Conservation (phyloP, 257 asterid genomes). For the Ajuga chamaepitys region DNA sequence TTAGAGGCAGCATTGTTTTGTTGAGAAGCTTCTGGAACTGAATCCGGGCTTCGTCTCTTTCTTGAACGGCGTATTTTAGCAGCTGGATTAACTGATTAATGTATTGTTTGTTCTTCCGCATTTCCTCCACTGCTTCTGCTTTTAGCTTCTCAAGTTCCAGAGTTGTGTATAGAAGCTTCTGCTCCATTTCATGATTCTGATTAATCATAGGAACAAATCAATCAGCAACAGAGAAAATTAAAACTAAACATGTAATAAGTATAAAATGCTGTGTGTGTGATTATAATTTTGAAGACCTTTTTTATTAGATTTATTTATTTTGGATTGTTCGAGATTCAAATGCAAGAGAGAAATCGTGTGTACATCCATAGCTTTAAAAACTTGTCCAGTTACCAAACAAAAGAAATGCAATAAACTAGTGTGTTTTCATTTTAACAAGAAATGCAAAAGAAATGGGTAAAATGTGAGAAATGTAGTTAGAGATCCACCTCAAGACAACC, state of each 20-base stretch:
- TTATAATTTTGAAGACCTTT: too few species aligned
- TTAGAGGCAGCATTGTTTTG: conserved; percentile 2
- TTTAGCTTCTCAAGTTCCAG: conserved; percentile 44
- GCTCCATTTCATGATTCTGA: conserved; percentile 36
- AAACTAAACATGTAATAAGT: neutral
- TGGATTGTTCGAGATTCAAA: neutral
- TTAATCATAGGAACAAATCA: neutral
- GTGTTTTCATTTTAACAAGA: too few species aligned
- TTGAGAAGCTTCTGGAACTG: conserved; percentile 41
- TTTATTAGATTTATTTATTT: too few species aligned
- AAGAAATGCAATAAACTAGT: neutral
- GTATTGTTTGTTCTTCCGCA: conserved; percentile 33
- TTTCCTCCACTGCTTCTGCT: conserved; percentile 33
- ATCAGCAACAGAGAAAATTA: neutral
- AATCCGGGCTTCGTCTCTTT: conserved; percentile 51
- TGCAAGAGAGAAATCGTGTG: neutral
- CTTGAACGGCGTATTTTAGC: conserved; percentile 30
- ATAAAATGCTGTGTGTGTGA: too few species aligned
- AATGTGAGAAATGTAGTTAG: neutral
- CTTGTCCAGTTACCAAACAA: neutral
- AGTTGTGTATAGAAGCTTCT: conserved; percentile 38
- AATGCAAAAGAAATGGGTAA: neutral
- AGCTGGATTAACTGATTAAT: conserved; percentile 29
- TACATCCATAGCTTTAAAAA: neutral
- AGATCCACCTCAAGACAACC: conserved; percentile 53